Base-by-base conservation (phyloP, 345 rosid species). In the Xanthoceras sorbifolium region DNA sequence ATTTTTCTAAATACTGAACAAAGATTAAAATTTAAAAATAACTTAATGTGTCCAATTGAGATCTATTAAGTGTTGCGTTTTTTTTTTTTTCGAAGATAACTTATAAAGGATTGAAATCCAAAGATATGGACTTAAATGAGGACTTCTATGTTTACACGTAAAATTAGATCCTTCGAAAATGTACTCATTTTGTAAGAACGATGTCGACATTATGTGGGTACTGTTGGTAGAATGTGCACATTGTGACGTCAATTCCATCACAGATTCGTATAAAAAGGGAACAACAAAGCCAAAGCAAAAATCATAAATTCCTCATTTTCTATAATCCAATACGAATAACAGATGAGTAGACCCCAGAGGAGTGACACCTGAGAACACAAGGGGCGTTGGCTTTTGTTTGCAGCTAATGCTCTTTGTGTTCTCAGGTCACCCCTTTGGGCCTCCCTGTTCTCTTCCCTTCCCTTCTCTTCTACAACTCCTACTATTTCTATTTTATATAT, bases 371-470 rank as follows among this genome's bases (percentile, higher is more conserved):
- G 78, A 73, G 80, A 82, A 72, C 80, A 79, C 82, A 72, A 23
- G 64, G 20, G 77, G 59, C 7, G n/a, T 76, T 68, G 67, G 17
- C 64, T 6, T 66, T 10, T 38, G 48, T 46, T 64, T 15, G 46
- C 46, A 26, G 46, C 54, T 15, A 50, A 62, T 54, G 64, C 72
- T 71, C 67, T 4, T 10, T 73, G 82, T 82, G 85, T 82, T 82
- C 82, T 82, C 85, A 82, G 85, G 85, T 79, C 85, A 82, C 85
- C 82, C 85, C 85, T 82, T 76, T 76, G 83, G 79, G 82, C 20
- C 76, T 55, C 66, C 68, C 80, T 72, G 62, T 69, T 74, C 14
- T 26, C 59, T 20, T 26, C n/a, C 50, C 50, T 14, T 59, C 34
- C 15, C 34, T 15, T 18, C 23, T 20, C 67, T 9, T 9, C 32